Evolutionary conservation across 768 basidiomycete genomes (phyloP), one percentile per base, ranked within the genome.

Genomic region (Leucocoprinus leucothites): DNA sequence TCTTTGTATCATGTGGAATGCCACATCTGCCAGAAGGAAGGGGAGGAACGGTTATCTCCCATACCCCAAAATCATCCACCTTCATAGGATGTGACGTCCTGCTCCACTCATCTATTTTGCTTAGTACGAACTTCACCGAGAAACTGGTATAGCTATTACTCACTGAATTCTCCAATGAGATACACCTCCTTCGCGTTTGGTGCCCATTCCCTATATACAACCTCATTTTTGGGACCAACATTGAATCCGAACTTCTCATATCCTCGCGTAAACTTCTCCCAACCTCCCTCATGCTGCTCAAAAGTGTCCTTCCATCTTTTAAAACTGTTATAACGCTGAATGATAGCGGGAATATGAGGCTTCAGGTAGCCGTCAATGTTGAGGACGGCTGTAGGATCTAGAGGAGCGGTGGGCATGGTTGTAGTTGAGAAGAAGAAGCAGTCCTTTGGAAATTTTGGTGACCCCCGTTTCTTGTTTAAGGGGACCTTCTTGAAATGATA

Each of bases 111-210:
- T 99, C 96, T 97, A 38, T 38, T 46, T 47, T 18, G 31, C 63
- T 51, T 57, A 60, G 38, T 38, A 18, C 9, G 25, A 13, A 16
- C 6, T n/a, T 44, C 3, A 2, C 26, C 19, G 2, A 45, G 14
- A 11, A 3, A 16, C 11, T 31, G 45, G 25, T 43, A 54, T 21
- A 58, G 40, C 31, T 24, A n/a, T n/a, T n/a, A 82, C 93, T 70
- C 60, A 98, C 95, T 99, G 77, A 99, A 99, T 44, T 99, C 96
- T 42, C 97, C 97, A 63, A 93, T 93, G 54, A 99, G 72, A 66
- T 74, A 80, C 2, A 95, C 96, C 63, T 88, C 86, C 43, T 64
- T 73, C 16, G 89, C 95, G 61, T 90, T 91, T 0, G 97, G 95
- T 8, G 97, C 96, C 97, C 97, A 99, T 68, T 99, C 97, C 62